Evolutionary conservation across 2,329 filamentous ascomycete genomes (phyloP).

Genomic region (Coniella vitis): DNA sequence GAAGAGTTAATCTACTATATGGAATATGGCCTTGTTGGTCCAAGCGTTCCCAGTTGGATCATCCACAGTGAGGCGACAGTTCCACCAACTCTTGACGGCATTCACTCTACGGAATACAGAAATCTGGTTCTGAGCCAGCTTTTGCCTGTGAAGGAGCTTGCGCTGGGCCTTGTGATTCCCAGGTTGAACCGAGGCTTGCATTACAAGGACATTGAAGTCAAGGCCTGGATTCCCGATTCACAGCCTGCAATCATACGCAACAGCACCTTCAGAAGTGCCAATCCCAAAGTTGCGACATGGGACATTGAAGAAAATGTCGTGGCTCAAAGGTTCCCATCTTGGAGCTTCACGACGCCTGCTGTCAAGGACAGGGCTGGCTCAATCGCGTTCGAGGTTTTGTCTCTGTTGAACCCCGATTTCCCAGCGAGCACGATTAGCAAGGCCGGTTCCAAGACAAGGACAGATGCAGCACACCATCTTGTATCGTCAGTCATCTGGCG

Average conservation of each 20-base stretch:
- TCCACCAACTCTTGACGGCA: constrained; percentile 78
- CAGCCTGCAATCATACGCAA: constrained; percentile 59
- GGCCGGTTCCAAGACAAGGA: constrained; percentile 40
- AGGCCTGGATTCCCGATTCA: constrained; percentile 75
- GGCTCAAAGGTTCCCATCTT: constrained; percentile 37
- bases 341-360: constrained; percentile 6
- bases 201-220: constrained; percentile 69
- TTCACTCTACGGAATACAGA: constrained; percentile 72
- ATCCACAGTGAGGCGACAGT: constrained; percentile 73
- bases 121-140: constrained; percentile 70
- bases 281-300: constrained; percentile 53
- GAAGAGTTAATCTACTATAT: constrained; percentile 89
- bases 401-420: constrained; percentile 64
- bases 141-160: constrained; percentile 65
- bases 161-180: constrained; percentile 71
- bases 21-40: constrained; percentile 71
- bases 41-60: constrained; percentile 75
- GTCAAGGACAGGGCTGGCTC: constrained; percentile 35
- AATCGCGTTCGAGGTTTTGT: constrained; percentile 55
- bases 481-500: constrained; percentile 73
- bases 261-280: constrained; percentile 39
- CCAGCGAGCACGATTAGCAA: constrained; percentile 59
- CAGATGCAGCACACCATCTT: constrained; percentile 61
- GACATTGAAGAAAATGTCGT: constrained; percentile 58
- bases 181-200: constrained; percentile 78